Conservation (phyloP, 345 rosid species). For the Moricandia arvensis region DNA sequence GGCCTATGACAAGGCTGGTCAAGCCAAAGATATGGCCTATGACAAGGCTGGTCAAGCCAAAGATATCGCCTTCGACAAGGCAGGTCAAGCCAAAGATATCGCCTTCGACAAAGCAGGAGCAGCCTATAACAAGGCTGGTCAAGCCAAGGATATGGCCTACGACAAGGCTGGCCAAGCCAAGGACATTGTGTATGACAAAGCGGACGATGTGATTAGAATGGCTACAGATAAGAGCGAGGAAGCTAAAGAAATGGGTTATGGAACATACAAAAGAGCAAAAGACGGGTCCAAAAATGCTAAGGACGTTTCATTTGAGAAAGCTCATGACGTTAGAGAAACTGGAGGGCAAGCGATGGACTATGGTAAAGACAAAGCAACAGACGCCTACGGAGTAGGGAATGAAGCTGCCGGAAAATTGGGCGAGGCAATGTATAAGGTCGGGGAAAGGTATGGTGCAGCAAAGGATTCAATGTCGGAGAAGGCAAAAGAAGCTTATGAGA, state of each 20-base stretch:
- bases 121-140: neutral
- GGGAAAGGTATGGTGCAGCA: conserved; percentile 46
- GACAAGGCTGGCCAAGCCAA: conserved; percentile 13
- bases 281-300: conserved; percentile 23
- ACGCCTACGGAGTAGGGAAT: conserved; percentile 15
- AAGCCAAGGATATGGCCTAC: conserved; percentile 27
- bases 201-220: conserved; percentile 20
- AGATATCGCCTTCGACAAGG: neutral
- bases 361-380: conserved; percentile 30
- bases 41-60: conserved; percentile 1
- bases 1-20: conserved; percentile 16
- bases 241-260: conserved; percentile 16
- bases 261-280: conserved; percentile 19
- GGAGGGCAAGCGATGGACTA: conserved; percentile 15
- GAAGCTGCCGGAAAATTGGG: conserved; percentile 22
- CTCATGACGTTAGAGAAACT: conserved; percentile 29
- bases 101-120: conserved; percentile 11
- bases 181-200: neutral
- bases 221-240: conserved; percentile 14
- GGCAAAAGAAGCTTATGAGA: conserved; percentile 42
- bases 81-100: neutral
- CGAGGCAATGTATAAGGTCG: conserved; percentile 33
- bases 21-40: conserved; percentile 8
- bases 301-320: conserved; percentile 24
- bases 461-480: conserved; percentile 37